Conservation (phyloP, 169 alveolate genomes). For the Toxoplasma gondii region DNA sequence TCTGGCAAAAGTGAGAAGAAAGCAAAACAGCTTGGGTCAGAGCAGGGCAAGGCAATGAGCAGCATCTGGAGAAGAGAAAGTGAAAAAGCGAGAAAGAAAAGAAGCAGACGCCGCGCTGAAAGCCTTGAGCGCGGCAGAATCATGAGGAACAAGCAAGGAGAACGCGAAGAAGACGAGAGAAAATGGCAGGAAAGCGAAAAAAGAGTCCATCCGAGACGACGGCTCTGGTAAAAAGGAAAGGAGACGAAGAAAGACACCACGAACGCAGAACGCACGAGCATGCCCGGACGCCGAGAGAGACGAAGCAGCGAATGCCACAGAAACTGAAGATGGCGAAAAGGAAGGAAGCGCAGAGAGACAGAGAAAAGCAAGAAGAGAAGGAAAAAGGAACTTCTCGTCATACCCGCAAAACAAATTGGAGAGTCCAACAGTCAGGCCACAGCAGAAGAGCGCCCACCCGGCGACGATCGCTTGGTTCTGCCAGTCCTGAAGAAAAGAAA, state of each 20-base stretch:
- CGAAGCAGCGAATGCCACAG: too few species aligned
- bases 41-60: neutral
- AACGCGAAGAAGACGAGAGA: neutral
- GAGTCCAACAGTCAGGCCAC: slow-evolving; percentile 99
- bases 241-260: neutral
- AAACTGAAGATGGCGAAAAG: neutral
- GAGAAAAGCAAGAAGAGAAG: neutral
- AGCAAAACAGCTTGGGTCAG: neutral
- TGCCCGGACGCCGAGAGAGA: neutral
- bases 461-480: slow-evolving; percentile 74
- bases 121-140: neutral
- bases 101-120: neutral
- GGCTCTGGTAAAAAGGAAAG: neutral
- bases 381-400: neutral
- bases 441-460: slow-evolving; percentile 96
- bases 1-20: slow-evolving; percentile 25
- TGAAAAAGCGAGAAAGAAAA: neutral
- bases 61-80: neutral
- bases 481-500: slow-evolving; percentile 73
- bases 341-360: neutral
- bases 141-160: neutral
- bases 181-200: neutral
- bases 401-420: slow-evolving; percentile 98
- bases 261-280: too few species aligned
- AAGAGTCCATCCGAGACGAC: neutral